Percentiles rank a stretch among this genome's conserved stretches.
Conservation (phyloP, 2,329 filamentous ascomycete species). For the Penicillium concentricum region DNA sequence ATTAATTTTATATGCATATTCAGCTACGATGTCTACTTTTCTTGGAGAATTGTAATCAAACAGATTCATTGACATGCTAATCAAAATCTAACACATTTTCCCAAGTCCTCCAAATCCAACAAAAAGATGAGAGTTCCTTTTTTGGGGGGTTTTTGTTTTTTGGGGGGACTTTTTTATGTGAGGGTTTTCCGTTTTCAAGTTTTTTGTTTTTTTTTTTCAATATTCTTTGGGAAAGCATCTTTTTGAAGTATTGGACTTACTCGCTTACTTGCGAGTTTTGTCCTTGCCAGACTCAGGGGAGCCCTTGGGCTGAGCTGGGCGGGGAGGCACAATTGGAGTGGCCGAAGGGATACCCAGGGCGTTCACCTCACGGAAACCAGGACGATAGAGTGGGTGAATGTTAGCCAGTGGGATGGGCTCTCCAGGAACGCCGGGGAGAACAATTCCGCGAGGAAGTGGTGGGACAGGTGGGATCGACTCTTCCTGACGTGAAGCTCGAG, state of each 20-base stretch:
- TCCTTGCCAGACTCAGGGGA: background rate
- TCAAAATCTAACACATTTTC: background rate
- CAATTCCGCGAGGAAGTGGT: background rate
- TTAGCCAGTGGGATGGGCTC: background rate
- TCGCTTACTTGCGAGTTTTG: background rate
- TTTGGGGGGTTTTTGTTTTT: background rate
- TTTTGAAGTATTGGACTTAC: background rate
- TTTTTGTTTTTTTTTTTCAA: background rate
- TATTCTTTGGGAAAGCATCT: background rate
- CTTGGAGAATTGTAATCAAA: background rate
- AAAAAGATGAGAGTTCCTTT: background rate
- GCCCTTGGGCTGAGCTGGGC: background rate
- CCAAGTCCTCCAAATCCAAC: background rate
- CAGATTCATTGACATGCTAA: slow-evolving; percentile 1
- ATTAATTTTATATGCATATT: slow-evolving; percentile 12
- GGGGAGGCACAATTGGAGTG: too few species aligned
- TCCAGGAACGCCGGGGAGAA: background rate
- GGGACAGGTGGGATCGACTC: background rate
- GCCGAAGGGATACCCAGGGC: background rate
- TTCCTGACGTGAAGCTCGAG: too few species aligned
- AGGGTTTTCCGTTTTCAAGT: background rate
- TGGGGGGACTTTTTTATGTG: background rate
- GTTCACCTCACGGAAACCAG: background rate
- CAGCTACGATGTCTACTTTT: background rate
- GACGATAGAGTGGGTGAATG: background rate